Evolutionary conservation across 2,329 filamentous ascomycete species (phyloP), one percentile per base, ranked within the genome.

Genomic region (Raffaelea deltoideospora): DNA sequence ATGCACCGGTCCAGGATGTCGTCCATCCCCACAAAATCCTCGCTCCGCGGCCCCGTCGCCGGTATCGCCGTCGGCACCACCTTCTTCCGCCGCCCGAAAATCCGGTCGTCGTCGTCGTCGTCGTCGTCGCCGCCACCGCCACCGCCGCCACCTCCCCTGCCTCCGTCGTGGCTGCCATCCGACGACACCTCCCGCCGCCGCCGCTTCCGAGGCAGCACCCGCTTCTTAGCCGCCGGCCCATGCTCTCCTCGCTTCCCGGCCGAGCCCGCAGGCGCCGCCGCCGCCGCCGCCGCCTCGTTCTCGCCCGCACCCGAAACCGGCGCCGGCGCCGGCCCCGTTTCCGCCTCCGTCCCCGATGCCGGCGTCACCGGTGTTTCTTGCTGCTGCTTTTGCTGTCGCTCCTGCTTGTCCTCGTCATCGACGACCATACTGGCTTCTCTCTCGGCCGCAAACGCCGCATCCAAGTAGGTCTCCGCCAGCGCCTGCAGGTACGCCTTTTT

Each of bases 1-100:
- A 78, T 74, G 37, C 88, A 61, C 46, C 82, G 67, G 33, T 70
- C 60, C 32, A 84, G 73, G 14, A 87, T 72, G 43, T 75, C 67
- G 42, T 84, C 79, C 39, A 90, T 71, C 10, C 84, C 84, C 34
- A 82, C 84, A 31, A 92, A 63, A 50, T 88, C 81, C 15, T 71
- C 64, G 7, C 90, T 62, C 34, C 67, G 75, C 19, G 85, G 60
- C 42, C 78, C 74, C 3, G 67, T 73, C 1, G 81, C 79, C 1
- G 81, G 72, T 20, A 68, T 69, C 28, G 21, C 70, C 65, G 54
- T 81, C 70, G 21, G 38, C 31, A 18, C 39, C 17, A 44, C 63
- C 14, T 58, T 63, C 48, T 76, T 83, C 39, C 73, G 64, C 41
- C 74, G 66, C 57, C 32, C 38, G 17, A 32, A 33, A 10, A 34